Percentiles rank a stretch among this genome's conserved stretches.
Evolutionary conservation across 805 yeast genomes (phyloP).

Genomic region (Zygosaccharomyces bisporus): DNA sequence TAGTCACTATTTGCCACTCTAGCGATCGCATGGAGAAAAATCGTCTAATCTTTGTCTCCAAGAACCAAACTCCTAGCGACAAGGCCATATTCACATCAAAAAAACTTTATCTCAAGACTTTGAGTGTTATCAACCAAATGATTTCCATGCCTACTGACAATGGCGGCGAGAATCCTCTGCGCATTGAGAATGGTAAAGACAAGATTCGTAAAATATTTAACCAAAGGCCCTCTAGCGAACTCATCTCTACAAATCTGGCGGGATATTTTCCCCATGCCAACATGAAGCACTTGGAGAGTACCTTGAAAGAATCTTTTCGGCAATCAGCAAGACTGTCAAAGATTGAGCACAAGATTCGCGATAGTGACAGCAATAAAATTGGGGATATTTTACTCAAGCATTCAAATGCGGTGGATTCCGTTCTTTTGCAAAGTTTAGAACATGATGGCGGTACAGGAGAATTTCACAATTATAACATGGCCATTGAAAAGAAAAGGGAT

Average conservation of each 20-base stretch:
- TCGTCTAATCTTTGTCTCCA: constrained; percentile 63
- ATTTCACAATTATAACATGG: constrained; percentile 2
- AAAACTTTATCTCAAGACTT: constrained; percentile 38
- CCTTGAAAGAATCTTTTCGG: constrained; percentile 79
- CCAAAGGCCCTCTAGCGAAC: constrained; percentile 89
- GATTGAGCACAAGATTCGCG: constrained; percentile 31
- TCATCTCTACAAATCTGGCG: constrained; percentile 82
- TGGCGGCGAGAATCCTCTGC: constrained; percentile 19
- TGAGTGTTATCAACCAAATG: constrained; percentile 22
- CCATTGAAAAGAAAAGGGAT: constrained; percentile 4
- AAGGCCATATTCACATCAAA: constrained; percentile 56
- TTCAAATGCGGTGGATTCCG: constrained; percentile 53
- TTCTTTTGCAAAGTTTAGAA: constrained; percentile 36
- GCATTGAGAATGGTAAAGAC: constrained; percentile 29
- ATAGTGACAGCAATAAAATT: constrained; percentile 46
- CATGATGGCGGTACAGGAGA: constrained; percentile 9
- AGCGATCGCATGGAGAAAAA: constrained; percentile 65
- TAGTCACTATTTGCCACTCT: constrained; percentile 79
- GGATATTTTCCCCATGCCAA: constrained; percentile 89
- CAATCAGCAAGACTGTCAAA: constrained; percentile 57
- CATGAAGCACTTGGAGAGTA: constrained; percentile 65
- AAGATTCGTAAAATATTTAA: constrained; percentile 53
- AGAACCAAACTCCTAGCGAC: constrained; percentile 58
- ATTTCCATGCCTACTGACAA: constrained; percentile 11
- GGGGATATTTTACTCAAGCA: constrained; percentile 62